Evolutionary conservation across 2,329 filamentous ascomycete genomes (phyloP).

Genomic region (Nemania diffusa): DNA sequence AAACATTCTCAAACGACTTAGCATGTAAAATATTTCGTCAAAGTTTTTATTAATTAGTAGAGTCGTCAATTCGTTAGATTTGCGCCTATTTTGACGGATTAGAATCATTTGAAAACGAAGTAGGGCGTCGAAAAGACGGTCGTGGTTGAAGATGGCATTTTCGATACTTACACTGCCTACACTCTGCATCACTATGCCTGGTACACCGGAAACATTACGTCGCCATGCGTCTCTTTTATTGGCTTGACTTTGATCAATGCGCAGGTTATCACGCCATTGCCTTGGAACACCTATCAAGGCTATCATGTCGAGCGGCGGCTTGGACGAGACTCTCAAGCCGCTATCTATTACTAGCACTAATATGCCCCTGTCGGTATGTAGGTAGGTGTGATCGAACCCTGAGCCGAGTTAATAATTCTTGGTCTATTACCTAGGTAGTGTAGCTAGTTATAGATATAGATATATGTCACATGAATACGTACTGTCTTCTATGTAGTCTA

Average conservation of each 20-base stretch:
- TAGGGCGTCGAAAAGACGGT: too few relatives aligned
- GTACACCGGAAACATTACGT: neutral
- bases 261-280: conserved; percentile 17
- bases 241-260: conserved; percentile 8
- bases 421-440: neutral
- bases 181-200: neutral
- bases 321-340: conserved; percentile 22
- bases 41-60: too few relatives aligned
- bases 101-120: too few relatives aligned
- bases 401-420: neutral
- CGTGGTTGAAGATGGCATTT: neutral
- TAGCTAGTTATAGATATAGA: neutral
- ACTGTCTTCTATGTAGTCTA: too few relatives aligned
- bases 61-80: too few relatives aligned
- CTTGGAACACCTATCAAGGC: conserved; percentile 9
- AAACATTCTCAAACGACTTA: neutral
- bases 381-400: conserved; percentile 1
- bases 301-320: conserved; percentile 21
- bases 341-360: neutral
- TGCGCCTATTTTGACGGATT: too few relatives aligned
- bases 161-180: neutral
- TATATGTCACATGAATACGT: neutral
- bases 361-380: conserved; percentile 13
- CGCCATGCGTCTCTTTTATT: neutral
- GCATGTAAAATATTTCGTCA: too few relatives aligned